Conservation (phyloP, 1,284 basidiomycete genomes). For the Pseudozyma flocculosa region DNA sequence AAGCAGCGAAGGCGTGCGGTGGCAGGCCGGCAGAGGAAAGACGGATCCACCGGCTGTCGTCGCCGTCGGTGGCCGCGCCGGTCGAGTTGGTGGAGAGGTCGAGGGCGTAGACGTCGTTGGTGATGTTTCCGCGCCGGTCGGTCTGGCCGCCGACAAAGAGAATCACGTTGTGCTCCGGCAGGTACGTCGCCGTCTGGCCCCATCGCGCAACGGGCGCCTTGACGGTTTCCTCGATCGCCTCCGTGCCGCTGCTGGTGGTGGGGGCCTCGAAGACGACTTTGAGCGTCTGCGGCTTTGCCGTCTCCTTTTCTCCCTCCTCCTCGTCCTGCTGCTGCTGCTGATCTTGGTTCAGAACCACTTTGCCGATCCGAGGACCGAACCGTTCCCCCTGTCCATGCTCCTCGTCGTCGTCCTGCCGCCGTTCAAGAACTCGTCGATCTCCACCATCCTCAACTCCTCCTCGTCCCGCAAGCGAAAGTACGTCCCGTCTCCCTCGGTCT, state of each 20-base stretch:
- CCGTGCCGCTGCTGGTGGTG: not conserved
- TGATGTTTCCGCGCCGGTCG: constrained; percentile 21
- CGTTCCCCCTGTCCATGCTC: no score
- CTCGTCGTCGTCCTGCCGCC: no score
- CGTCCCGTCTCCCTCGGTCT: no score
- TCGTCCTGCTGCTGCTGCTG: no score
- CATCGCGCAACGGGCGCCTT: constrained; percentile 12
- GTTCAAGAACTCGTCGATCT: no score
- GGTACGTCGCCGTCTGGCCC: constrained; percentile 28
- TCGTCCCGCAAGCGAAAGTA: no score
- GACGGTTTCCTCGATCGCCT: constrained; percentile 7
- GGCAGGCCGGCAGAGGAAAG: constrained; percentile 23
- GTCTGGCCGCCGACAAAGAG: constrained; percentile 54
- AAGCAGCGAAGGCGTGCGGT: constrained; percentile 40
- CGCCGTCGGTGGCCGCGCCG: constrained; percentile 11
- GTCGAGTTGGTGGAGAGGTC: constrained; percentile 20
- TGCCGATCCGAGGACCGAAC: no score
- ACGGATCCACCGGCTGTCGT: constrained; percentile 7
- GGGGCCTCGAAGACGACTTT: constrained; percentile 17
- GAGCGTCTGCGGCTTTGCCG: constrained; percentile 7
- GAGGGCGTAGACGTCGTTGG: constrained; percentile 43
- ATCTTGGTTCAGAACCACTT: no score
- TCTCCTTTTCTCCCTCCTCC: no score
- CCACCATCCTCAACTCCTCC: no score
- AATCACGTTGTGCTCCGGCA: constrained; percentile 25